Evolutionary conservation across 768 basidiomycete species (phyloP).

Genomic region (Mycena maculata): DNA sequence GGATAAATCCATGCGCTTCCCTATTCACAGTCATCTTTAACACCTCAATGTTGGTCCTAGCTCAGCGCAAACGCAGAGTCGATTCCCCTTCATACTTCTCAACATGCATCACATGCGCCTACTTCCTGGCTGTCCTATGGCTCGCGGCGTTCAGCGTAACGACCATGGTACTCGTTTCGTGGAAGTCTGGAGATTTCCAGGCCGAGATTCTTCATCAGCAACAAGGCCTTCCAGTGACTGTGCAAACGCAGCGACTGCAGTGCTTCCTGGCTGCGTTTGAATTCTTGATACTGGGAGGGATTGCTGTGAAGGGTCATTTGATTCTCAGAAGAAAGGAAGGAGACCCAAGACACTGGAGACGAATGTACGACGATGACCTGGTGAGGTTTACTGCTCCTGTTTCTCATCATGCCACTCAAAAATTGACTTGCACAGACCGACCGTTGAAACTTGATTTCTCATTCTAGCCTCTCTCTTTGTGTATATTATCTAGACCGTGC

Average conservation of each 20-base stretch:
- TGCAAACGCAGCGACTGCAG: slow-evolving; percentile 45
- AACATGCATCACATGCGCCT: slow-evolving; percentile 44
- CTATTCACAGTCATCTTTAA: slow-evolving; percentile 46
- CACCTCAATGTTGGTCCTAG: slow-evolving; percentile 27
- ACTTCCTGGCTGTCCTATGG: slow-evolving; percentile 47
- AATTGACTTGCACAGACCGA: too few species aligned
- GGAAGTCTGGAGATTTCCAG: slow-evolving; percentile 28
- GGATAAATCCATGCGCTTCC: slow-evolving; percentile 44
- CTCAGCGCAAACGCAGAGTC: slow-evolving; percentile 39
- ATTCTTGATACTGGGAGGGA: slow-evolving; percentile 14
- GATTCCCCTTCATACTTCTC: slow-evolving; percentile 48
- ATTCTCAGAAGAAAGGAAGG: slow-evolving; percentile 46
- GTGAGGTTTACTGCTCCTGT: slow-evolving; percentile 1
- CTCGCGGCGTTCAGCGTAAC: slow-evolving; percentile 41
- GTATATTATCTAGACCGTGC: slow-evolving; percentile 10
- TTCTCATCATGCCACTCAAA: too few species aligned
- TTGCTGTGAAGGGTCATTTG: slow-evolving; percentile 34
- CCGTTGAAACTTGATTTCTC: background rate
- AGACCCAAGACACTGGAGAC: slow-evolving; percentile 44
- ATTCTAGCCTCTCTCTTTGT: background rate
- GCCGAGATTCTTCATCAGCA: background rate
- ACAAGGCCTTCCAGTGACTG: slow-evolving; percentile 42
- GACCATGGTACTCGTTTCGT: slow-evolving; percentile 39
- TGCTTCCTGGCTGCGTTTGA: slow-evolving; percentile 44
- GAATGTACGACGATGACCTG: slow-evolving; percentile 13